A percentile compares a stretch with the other conserved stretches of the same genome.
Conservation (phyloP, 2,329 filamentous ascomycete species). For the Rhinocladiella similis region DNA sequence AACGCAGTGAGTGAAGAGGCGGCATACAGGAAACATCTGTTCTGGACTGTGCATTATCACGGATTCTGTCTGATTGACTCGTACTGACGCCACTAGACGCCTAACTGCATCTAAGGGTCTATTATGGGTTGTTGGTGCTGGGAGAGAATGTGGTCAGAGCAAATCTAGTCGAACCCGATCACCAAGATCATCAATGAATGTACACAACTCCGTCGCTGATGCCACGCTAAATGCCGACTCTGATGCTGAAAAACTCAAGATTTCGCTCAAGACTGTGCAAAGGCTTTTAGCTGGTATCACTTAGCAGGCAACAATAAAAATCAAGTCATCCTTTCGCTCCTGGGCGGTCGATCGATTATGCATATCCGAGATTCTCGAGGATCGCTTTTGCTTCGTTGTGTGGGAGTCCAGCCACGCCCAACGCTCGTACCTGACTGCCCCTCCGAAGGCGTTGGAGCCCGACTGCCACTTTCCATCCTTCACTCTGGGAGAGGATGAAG, state of each 20-base stretch:
- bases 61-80: no score
- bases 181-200: slow-evolving; percentile 7
- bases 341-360: slow-evolving; percentile 24
- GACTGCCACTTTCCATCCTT: slow-evolving; percentile 63
- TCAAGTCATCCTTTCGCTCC: not conserved
- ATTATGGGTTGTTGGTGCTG: not conserved
- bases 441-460: slow-evolving; percentile 58
- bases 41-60: no score
- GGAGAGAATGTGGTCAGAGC: not conserved
- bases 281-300: slow-evolving; percentile 9
- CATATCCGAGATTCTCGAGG: slow-evolving; percentile 42
- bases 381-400: slow-evolving; percentile 43
- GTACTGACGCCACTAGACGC: no score
- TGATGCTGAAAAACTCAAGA: slow-evolving; percentile 12
- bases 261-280: slow-evolving; percentile 15
- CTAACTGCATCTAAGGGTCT: no score
- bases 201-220: slow-evolving; percentile 27
- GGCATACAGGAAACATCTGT: no score
- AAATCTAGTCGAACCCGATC: not conserved
- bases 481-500: slow-evolving; percentile 59
- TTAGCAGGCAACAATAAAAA: not conserved
- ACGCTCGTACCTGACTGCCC: slow-evolving; percentile 55
- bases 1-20: not conserved
- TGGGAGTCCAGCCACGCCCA: slow-evolving; percentile 56
- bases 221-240: slow-evolving; percentile 19